These are phyloP conservation scores for Scedosporium apiospermum DNA, from an alignment of 2,329 filamentous ascomycete genomes.

Conservation along the genomic window DNA sequence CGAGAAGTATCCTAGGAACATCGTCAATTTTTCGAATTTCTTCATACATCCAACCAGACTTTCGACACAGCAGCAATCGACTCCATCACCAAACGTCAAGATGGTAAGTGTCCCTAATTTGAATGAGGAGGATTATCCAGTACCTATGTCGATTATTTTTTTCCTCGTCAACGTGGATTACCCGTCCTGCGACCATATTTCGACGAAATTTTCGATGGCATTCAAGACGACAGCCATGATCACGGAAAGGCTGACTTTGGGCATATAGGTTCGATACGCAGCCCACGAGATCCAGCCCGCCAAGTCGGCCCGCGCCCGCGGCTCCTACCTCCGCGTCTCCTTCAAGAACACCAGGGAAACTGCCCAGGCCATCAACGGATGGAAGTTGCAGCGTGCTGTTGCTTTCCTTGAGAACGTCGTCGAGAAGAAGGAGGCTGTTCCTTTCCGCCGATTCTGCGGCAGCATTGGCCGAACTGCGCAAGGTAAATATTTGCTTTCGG, in stretches of 20 bases:
- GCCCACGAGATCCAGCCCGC: slow-evolving; percentile 75
- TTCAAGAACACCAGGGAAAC: slow-evolving; percentile 99
- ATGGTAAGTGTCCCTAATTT: slow-evolving; percentile 38
- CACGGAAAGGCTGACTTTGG: slow-evolving; percentile 1
- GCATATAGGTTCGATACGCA: slow-evolving; percentile 81
- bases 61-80: slow-evolving; percentile 36
- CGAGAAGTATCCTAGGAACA: slow-evolving; percentile 5
- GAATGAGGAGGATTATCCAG: not conserved
- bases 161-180: not conserved
- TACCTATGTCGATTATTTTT: not conserved
- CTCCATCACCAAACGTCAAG: slow-evolving; percentile 45
- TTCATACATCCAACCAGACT: slow-evolving; percentile 18
- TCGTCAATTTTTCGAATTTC: slow-evolving; percentile 36
- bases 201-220: not conserved
- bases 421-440: slow-evolving; percentile 94
- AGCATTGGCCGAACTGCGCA: slow-evolving; percentile 92
- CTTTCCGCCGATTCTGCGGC: slow-evolving; percentile 95
- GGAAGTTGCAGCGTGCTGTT: slow-evolving; percentile 91
- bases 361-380: slow-evolving; percentile 98
- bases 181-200: not conserved
- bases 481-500: slow-evolving; percentile 57
- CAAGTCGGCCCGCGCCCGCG: slow-evolving; percentile 96
- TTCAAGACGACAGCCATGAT: not conserved
- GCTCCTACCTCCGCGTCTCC: slow-evolving; percentile 96
- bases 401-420: slow-evolving; percentile 97